These are phyloP conservation scores for Coemansia sp. DNA, from an alignment of 192 early-diverging fungal species.

Conservation along the genomic window DNA sequence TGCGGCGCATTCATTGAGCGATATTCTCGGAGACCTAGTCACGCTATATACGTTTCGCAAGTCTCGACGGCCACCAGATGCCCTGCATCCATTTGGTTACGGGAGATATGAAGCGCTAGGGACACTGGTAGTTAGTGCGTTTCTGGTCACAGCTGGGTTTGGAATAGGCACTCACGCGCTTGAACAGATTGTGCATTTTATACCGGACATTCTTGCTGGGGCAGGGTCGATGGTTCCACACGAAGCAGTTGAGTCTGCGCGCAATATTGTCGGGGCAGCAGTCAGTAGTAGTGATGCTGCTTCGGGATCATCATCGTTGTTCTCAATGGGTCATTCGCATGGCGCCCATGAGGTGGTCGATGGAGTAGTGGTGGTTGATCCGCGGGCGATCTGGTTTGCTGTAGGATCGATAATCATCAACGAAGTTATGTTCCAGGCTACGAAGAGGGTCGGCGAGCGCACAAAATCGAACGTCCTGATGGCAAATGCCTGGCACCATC, in stretches of 20 bases:
- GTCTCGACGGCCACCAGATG: slow-evolving; percentile 63
- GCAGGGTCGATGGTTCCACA: slow-evolving; percentile 2
- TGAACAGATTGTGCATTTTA: slow-evolving; percentile 52
- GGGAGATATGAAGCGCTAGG: slow-evolving; percentile 67
- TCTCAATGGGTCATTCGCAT: slow-evolving; percentile 28
- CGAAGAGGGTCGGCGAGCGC: slow-evolving; percentile 62
- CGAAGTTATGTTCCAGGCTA: slow-evolving; percentile 72
- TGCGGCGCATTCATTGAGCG: slow-evolving; percentile 77
- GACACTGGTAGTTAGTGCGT: slow-evolving; percentile 62
- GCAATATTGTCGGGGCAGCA: slow-evolving; percentile 8
- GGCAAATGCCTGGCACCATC: slow-evolving; percentile 89
- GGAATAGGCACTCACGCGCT: slow-evolving; percentile 68
- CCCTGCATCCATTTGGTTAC: slow-evolving; percentile 68
- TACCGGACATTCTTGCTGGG: slow-evolving; percentile 19
- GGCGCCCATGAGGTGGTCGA: slow-evolving; percentile 28
- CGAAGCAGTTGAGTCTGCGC: slow-evolving; percentile 14
- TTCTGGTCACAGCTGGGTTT: slow-evolving; percentile 66
- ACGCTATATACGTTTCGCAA: slow-evolving; percentile 75
- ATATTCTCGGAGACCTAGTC: slow-evolving; percentile 71
- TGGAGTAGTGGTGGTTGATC: slow-evolving; percentile 49
- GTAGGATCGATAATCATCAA: slow-evolving; percentile 68
- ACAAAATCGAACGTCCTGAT: slow-evolving; percentile 70
- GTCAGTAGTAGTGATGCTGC: slow-evolving; percentile 8
- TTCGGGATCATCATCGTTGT: slow-evolving; percentile 23
- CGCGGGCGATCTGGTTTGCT: slow-evolving; percentile 72